Conservation (phyloP, 2,329 filamentous ascomycete species). For the Beauveria medogensis region DNA sequence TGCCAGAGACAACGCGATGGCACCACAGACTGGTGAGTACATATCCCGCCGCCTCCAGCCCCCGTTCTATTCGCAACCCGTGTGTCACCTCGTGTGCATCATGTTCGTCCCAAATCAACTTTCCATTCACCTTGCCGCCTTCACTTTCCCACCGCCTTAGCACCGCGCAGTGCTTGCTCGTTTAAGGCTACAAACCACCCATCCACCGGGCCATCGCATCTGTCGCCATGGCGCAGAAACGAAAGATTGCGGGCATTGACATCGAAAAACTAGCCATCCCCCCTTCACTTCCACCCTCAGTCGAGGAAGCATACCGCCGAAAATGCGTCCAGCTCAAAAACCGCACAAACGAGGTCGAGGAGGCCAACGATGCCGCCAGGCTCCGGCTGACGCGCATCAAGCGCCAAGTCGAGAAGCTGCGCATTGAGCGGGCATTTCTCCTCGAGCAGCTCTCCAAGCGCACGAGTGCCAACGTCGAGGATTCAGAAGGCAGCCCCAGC, state of each 20-base stretch:
- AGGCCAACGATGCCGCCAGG: constrained; percentile 78
- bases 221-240: constrained; percentile 27
- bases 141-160: background rate
- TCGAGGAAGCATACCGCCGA: constrained; percentile 89
- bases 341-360: constrained; percentile 84
- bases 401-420: constrained; percentile 83
- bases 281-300: constrained; percentile 69
- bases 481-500: constrained; percentile 71
- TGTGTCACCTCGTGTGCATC: background rate
- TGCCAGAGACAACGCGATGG: constrained; percentile 10
- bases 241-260: constrained; percentile 30
- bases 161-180: background rate
- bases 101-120: background rate
- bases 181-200: background rate
- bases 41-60: constrained; percentile 4
- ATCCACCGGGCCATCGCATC: background rate
- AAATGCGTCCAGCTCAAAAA: constrained; percentile 95
- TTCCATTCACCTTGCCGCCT: constrained; percentile 9
- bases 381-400: constrained; percentile 71
- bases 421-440: constrained; percentile 72
- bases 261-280: constrained; percentile 37
- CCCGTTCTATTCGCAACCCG: background rate
- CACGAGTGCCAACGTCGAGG: constrained; percentile 66
- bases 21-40: constrained; percentile 16
- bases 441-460: constrained; percentile 66